Conservation (phyloP, 768 basidiomycete species). For the Leccinellum albellum region DNA sequence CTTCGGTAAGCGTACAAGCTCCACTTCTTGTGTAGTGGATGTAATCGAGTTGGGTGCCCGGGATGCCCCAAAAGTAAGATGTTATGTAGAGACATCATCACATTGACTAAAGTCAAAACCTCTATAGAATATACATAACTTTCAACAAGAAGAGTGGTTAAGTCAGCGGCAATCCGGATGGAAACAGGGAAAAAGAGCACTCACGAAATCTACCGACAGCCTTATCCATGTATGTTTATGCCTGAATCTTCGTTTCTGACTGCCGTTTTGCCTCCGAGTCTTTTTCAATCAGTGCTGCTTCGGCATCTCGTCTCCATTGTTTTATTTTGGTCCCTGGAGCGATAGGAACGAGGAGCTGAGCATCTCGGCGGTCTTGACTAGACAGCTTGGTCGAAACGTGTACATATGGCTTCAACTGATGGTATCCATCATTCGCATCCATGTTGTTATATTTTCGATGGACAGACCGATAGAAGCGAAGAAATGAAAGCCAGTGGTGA, state of each 20-base stretch:
- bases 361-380: constrained; percentile 21
- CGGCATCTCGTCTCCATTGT: constrained; percentile 24
- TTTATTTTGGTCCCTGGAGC: constrained; percentile 23
- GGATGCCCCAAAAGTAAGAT: not conserved
- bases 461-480: not conserved
- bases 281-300: not conserved
- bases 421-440: not conserved
- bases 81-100: not conserved
- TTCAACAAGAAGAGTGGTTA: not conserved
- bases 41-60: not conserved
- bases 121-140: not conserved
- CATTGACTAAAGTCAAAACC: not conserved
- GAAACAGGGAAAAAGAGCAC: not conserved
- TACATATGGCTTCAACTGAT: constrained; percentile 28
- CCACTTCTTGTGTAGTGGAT: not conserved
- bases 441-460: not conserved
- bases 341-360: constrained; percentile 25
- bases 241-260: not conserved
- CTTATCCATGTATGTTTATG: not conserved
- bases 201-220: not conserved
- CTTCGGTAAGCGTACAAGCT: not conserved
- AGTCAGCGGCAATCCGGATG: not conserved
- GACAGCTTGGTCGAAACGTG: constrained; percentile 24
- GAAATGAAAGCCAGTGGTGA: not conserved
- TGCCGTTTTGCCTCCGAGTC: not conserved